Conservation (phyloP, 805 yeast species). For the Cyberlindnera maclurae region DNA sequence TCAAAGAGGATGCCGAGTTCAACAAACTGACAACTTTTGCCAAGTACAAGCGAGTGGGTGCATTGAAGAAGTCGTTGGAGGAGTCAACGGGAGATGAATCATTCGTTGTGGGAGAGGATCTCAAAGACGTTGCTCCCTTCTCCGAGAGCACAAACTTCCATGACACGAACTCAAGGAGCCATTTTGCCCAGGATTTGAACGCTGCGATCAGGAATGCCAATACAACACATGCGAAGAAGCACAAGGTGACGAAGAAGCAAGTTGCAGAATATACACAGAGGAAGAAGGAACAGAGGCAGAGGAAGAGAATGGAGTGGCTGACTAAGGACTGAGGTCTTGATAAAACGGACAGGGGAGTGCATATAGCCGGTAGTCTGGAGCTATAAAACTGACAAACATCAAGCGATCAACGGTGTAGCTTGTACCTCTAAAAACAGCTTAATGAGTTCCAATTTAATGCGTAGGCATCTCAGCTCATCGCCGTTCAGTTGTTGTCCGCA, state of each 20-base stretch:
- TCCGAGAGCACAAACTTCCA: constrained; percentile 4
- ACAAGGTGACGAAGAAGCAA: constrained; percentile 6
- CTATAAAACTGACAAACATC: too few species aligned
- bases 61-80: constrained; percentile 1
- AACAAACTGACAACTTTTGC: constrained; percentile 6
- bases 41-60: constrained; percentile 8
- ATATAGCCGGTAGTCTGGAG: too few species aligned
- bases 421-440: too few species aligned
- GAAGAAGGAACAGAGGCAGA: constrained; percentile 4
- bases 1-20: constrained; percentile 7
- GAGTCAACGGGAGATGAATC: background rate
- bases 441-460: background rate
- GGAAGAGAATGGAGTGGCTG: constrained; percentile 6
- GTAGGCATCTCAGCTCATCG: too few species aligned
- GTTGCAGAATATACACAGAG: constrained; percentile 2
- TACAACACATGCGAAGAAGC: background rate
- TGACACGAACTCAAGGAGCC: constrained; percentile 3
- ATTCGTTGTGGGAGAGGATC: background rate
- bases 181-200: constrained; percentile 4
- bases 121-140: constrained; percentile 3
- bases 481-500: too few species aligned
- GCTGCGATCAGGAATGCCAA: constrained; percentile 1
- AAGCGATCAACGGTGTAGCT: too few species aligned
- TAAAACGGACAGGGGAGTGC: too few species aligned
- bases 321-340: constrained; percentile 3